These are phyloP conservation scores for Anastatica hierochuntica DNA, from an alignment of 345 rosid genomes.

Conservation along the genomic window DNA sequence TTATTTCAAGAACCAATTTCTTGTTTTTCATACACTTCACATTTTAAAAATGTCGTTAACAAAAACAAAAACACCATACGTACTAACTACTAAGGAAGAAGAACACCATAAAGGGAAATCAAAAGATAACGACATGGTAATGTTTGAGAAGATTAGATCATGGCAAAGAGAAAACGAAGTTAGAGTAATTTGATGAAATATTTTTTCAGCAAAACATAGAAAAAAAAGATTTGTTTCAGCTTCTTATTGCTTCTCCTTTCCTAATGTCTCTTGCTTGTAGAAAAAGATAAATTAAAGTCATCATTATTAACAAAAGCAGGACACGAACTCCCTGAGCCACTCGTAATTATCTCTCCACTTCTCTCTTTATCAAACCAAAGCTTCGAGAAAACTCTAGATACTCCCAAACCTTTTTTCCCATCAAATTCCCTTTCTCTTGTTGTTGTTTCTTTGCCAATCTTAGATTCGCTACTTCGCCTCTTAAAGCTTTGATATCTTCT, in stretches of 20 bases:
- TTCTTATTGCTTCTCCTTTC: background rate
- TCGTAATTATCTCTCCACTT: constrained; percentile 44
- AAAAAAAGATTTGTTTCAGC: background rate
- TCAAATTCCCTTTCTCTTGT: constrained; percentile 22
- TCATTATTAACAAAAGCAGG: constrained; percentile 61
- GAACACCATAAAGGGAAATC: background rate
- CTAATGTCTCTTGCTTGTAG: constrained; percentile 43
- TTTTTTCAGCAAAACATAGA: background rate
- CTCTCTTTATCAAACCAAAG: constrained; percentile 59
- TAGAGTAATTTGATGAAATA: background rate
- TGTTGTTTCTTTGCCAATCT: constrained; percentile 33
- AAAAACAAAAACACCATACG: too few species aligned
- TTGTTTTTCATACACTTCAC: constrained; percentile 3
- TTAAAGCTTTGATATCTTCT: constrained; percentile 47
- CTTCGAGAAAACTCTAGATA: constrained; percentile 51
- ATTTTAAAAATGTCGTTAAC: too few species aligned
- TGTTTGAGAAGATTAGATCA: constrained; percentile 6
- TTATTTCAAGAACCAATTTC: constrained; percentile 5
- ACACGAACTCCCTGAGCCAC: constrained; percentile 71
- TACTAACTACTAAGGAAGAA: constrained; percentile 6
- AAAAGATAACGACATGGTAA: constrained; percentile 12
- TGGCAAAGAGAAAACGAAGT: background rate
- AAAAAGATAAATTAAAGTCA: constrained; percentile 66
- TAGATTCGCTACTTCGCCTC: constrained; percentile 51
- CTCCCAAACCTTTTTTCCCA: constrained; percentile 41